Conservation (phyloP, 1,139 yeast species). For the Yamadazyma friedrichii region DNA sequence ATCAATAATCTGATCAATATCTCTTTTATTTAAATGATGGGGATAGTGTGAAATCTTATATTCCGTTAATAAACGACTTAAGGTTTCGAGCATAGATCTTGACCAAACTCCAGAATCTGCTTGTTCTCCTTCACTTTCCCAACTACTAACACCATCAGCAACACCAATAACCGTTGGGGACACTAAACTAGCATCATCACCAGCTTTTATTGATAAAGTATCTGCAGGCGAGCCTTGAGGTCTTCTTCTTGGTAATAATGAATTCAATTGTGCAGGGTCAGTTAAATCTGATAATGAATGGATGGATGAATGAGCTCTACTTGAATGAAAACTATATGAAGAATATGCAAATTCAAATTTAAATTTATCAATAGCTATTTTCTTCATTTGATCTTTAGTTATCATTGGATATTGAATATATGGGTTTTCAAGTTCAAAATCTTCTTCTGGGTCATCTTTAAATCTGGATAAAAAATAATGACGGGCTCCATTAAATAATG, state of each 20-base stretch:
- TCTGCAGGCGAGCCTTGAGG: constrained; percentile 55
- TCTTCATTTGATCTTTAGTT: constrained; percentile 40
- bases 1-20: constrained; percentile 48
- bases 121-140: constrained; percentile 49
- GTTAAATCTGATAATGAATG: constrained; percentile 53
- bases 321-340: constrained; percentile 50
- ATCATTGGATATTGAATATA: constrained; percentile 43
- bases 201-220: constrained; percentile 53
- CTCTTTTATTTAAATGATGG: constrained; percentile 42
- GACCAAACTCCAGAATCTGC: constrained; percentile 55
- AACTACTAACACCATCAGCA: constrained; percentile 64
- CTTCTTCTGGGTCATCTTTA: constrained; percentile 20
- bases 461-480: constrained; percentile 26
- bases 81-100: constrained; percentile 53
- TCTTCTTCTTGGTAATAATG: constrained; percentile 51
- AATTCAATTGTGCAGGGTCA: constrained; percentile 46
- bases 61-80: constrained; percentile 48
- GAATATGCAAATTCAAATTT: constrained; percentile 48
- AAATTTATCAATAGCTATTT: constrained; percentile 37
- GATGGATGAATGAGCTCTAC: constrained; percentile 37
- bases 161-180: constrained; percentile 56
- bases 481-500: constrained; percentile 26
- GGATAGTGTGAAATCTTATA: constrained; percentile 45
- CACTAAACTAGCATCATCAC: constrained; percentile 63
- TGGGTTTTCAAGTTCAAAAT: constrained; percentile 26